Percentiles rank a stretch among this genome's conserved stretches.
These are phyloP conservation scores for Rhynchosporium secalis DNA, from an alignment of 2,329 filamentous ascomycete genomes.

Conservation along the genomic window DNA sequence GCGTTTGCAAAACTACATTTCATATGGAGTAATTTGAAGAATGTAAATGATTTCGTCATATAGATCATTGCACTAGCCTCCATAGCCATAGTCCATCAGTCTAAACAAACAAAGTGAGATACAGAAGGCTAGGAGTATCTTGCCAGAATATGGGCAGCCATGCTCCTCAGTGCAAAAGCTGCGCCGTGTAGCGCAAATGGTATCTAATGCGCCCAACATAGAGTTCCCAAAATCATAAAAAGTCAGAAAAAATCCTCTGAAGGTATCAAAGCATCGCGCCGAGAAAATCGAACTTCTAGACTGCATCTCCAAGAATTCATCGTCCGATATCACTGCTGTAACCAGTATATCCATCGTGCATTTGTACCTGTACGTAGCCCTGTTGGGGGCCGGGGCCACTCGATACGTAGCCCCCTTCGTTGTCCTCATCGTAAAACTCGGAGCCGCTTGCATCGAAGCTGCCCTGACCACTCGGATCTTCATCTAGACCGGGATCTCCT, in stretches of 20 bases:
- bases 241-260: conserved; percentile 9
- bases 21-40: background rate
- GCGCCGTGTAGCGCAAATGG: conserved; percentile 27
- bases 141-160: conserved; percentile 5
- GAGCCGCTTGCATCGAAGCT: conserved; percentile 77
- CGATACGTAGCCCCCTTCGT: conserved; percentile 68
- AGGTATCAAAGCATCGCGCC: conserved; percentile 14
- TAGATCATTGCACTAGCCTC: conserved; percentile 1
- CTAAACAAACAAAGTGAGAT: conserved; percentile 5
- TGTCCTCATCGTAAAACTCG: conserved; percentile 69
- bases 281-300: conserved; percentile 14
- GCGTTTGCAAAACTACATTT: background rate
- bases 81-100: background rate
- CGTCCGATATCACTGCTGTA: conserved; percentile 40
- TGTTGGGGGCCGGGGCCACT: conserved; percentile 39
- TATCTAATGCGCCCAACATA: conserved; percentile 37
- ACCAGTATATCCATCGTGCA: conserved; percentile 36
- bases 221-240: conserved; percentile 10
- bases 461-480: conserved; percentile 75
- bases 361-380: conserved; percentile 35
- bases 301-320: conserved; percentile 18
- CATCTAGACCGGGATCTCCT: conserved; percentile 62
- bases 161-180: conserved; percentile 23
- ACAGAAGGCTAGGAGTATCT: background rate
- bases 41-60: background rate